These are phyloP conservation scores for Sporormia fimetaria DNA, from an alignment of 495 filamentous ascomycete species.

Conservation along the genomic window DNA sequence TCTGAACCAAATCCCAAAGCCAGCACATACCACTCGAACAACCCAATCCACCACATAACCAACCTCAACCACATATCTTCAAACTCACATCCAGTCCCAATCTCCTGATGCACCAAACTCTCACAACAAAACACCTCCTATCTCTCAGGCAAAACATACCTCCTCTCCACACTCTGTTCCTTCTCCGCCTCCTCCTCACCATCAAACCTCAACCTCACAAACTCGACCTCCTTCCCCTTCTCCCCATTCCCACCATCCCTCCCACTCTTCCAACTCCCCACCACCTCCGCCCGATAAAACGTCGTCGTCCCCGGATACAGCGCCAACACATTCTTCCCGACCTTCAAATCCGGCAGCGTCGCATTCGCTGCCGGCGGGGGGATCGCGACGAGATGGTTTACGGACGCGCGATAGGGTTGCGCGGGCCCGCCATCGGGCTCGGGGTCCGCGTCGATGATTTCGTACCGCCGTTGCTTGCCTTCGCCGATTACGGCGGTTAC, in stretches of 20 bases:
- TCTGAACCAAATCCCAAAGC: too few relatives aligned
- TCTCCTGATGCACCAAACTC: too few relatives aligned
- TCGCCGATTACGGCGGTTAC: constrained; percentile 77
- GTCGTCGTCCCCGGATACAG: constrained; percentile 82
- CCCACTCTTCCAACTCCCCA: constrained; percentile 11
- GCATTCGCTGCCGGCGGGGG: constrained; percentile 42
- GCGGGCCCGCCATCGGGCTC: constrained; percentile 55
- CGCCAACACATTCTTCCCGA: constrained; percentile 30
- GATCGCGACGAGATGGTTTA: constrained; percentile 74
- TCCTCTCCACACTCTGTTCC: constrained; percentile 32
- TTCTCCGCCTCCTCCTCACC: constrained; percentile 35
- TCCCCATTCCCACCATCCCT: background rate
- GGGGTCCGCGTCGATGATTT: constrained; percentile 87
- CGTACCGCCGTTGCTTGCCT: constrained; percentile 78
- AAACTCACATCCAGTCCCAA: too few relatives aligned
- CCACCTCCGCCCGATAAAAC: constrained; percentile 90
- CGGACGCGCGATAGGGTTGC: constrained; percentile 56
- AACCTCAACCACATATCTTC: too few relatives aligned
- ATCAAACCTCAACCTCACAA: constrained; percentile 31
- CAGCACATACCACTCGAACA: too few relatives aligned
- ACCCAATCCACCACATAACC: too few relatives aligned
- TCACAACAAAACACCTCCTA: too few relatives aligned
- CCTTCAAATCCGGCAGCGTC: constrained; percentile 42
- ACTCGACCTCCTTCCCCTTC: constrained; percentile 7
- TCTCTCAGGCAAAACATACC: constrained; percentile 31